Base-by-base conservation (phyloP, 768 basidiomycete genomes). In the Cystofilobasidium bisporidii region DNA sequence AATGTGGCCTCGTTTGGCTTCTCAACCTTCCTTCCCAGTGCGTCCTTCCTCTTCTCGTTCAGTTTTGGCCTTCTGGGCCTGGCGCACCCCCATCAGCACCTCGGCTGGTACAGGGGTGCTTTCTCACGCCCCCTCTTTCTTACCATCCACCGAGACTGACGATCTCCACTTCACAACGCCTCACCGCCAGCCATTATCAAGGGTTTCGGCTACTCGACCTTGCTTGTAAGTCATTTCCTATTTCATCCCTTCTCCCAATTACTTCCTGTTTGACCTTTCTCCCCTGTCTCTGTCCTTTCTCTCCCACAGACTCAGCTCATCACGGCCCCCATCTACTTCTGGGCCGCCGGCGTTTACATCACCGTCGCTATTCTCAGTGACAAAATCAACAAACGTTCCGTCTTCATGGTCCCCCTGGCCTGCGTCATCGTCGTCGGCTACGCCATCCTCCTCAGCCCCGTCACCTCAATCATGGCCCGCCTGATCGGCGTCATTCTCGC, bases 281-380 rank as follows among this genome's bases (percentile, higher is more conserved):
- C n/a, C n/a, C n/a, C n/a, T n/a, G n/a, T n/a, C n/a, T n/a, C n/a
- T n/a, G n/a, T n/a, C n/a, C n/a, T n/a, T n/a, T n/a, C n/a, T n/a
- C 40, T 62, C 66, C 28, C 17, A 9, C 9, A 41, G 8, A 71
- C 73, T 18, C 71, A 74, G 40, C 65, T 74, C 8, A 67, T 74
- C 64, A 74, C 73, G 43, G 71, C 72, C 33, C 71, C 70, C 33
- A 65, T 72, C 47, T 72, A 70, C 58, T 67, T 70, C 63, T 62
- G 57, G 15, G 60, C 26, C 12, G 24, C 32, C 20, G 36, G 15
- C n/a, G 28, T 68, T 24, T 33, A 33, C 47, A 47, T 71, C 65
- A 20, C 50, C 17, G 47, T 53, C 20, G 50, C 69, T 0, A 22
- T 61, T 8, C 45, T 47, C n/a, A 60, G 62, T 30, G 65, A 71